A percentile compares a stretch with the other conserved stretches of the same genome.
phyloP scores from a whole-genome alignment of 75 land plant species.

The Picea sitchensis region DNA sequence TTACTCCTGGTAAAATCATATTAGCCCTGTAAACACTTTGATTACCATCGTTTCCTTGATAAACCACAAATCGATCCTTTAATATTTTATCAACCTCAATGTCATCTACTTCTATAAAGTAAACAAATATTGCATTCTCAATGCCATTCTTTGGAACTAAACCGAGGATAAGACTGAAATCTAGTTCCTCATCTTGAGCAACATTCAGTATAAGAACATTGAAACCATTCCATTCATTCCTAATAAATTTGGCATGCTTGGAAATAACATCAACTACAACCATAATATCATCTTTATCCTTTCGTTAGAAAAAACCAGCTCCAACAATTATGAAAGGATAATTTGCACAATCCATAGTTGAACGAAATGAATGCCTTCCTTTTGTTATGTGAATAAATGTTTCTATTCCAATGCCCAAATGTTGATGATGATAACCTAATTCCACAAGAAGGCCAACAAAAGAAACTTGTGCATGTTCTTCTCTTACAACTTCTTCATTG shows the following conservation, averaged over 20 bases:
- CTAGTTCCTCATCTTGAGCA: conserved; percentile 85
- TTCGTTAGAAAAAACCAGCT: no score
- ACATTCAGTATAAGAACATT: conserved; percentile 85
- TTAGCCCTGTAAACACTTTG: conserved; percentile 86
- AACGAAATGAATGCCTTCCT: conserved; percentile 82
- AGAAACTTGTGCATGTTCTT: no score
- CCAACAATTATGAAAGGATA: no score
- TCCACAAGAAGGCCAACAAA: conserved; percentile 68
- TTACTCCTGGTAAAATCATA: conserved; percentile 78
- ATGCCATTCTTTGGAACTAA: conserved; percentile 39
- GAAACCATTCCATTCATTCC: conserved; percentile 83
- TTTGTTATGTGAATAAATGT: conserved; percentile 80
- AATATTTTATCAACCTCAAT: conserved; percentile 67
- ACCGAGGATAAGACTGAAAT: conserved; percentile 63
- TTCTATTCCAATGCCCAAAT: conserved; percentile 76
- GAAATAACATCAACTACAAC: no score
- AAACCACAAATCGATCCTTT: conserved; percentile 87
- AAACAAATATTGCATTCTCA: conserved; percentile 68
- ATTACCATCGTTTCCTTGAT: conserved; percentile 98
- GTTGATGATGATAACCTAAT: conserved; percentile 68
- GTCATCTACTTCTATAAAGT: conserved; percentile 93
- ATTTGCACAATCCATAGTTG: no score
- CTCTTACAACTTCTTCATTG: no score
- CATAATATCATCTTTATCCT: no score
- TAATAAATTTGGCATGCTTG: no score